A percentile compares a stretch with the other conserved stretches of the same genome.
Conservation (phyloP, 371 early-diverging fungal species). For the Nematocida minor region DNA sequence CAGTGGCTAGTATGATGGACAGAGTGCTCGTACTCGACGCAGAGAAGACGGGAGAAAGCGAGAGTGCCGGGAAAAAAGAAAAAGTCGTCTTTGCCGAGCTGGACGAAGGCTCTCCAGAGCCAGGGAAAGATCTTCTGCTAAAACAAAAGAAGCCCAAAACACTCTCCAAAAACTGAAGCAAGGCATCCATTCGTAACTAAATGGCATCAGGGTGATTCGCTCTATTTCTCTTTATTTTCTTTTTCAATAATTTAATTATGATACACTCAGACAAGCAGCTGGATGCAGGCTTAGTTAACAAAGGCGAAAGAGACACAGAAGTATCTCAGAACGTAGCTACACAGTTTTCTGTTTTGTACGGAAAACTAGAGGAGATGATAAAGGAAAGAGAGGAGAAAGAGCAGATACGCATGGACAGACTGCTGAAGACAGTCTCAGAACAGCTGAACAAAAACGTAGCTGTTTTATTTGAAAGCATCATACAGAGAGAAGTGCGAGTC, state of each 20-base stretch:
- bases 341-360: not conserved
- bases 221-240: slow-evolving; percentile 37
- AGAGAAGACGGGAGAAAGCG: too few species aligned
- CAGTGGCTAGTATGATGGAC: slow-evolving; percentile 7
- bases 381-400: slow-evolving; percentile 53
- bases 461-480: slow-evolving; percentile 9
- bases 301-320: not conserved
- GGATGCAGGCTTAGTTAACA: not conserved
- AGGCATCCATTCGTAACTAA: not conserved
- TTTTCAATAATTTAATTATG: slow-evolving; percentile 22
- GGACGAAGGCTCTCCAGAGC: too few species aligned
- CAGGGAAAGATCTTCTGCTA: too few species aligned
- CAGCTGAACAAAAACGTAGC: slow-evolving; percentile 49
- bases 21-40: not conserved
- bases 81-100: too few species aligned
- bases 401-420: slow-evolving; percentile 7
- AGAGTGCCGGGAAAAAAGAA: too few species aligned
- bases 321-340: not conserved
- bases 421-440: slow-evolving; percentile 42
- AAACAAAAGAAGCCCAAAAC: too few species aligned
- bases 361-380: slow-evolving; percentile 31
- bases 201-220: not conserved
- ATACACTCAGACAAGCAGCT: slow-evolving; percentile 10
- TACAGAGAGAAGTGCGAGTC: slow-evolving; percentile 42
- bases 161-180: not conserved